Evolutionary conservation across 2,329 filamentous ascomycete species (phyloP), one percentile per base, ranked within the genome.

Genomic region (Exophiala aquamarina): DNA sequence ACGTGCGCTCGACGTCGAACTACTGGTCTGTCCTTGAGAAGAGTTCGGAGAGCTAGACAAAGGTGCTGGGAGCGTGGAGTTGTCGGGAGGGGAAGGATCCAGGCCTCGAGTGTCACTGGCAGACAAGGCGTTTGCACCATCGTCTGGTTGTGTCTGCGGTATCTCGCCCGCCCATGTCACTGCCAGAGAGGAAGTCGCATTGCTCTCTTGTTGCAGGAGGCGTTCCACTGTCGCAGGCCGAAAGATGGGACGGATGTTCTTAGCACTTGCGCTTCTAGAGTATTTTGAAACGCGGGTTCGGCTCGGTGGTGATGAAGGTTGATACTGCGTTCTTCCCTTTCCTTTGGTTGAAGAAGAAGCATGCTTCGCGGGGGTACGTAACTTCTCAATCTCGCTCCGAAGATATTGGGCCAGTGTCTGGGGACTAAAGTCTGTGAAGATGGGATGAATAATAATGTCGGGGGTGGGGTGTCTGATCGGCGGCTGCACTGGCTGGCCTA

Each of bases 341-440:
- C 34, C 41, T 13, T 39, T 45, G 3, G 26, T 20, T 15, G 17
- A 23, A 31, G 19, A 14, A n/a, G 34, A 26, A 6, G 23, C 23
- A 6, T 6, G 11, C 6, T 26, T 26, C 6, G 23, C 11, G 6
- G 6, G 23, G 23, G 23, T 31, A 14, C 18, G 45, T 18, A 50
- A 35, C 18, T 43, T 54, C 9, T 47, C 41, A 14, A 52, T 33
- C 31, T 54, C 47, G 20, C 42, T 31, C 13, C 52, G 44, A 32
- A 59, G 29, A 33, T 50, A 59, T 14, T 42, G 14, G 15, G 21
- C 36, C 38, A 57, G 34, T 5, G 48, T 51, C 20, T 53, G 20
- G 6, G 55, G 53, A 8, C 55, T 50, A 31, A 56, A 59, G 19
- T 56, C 49, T 6, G 55, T 56, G 10, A 49, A 31, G 21, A 45